phyloP scores from a whole-genome alignment of 2,329 filamentous ascomycete species.

The Colletotrichum trifolii region DNA sequence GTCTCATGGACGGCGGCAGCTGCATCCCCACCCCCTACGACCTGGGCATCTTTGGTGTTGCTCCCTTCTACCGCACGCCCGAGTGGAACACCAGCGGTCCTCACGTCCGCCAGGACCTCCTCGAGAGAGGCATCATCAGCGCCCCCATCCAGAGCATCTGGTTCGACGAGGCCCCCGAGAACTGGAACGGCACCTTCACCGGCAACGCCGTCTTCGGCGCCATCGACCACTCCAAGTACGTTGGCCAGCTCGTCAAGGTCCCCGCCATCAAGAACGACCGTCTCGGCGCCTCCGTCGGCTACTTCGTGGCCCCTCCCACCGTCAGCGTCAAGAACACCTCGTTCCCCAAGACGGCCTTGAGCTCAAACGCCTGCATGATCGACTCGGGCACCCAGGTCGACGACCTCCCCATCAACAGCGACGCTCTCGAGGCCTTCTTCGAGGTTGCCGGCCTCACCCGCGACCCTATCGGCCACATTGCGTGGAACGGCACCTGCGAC shows the following conservation, averaged over 20 bases:
- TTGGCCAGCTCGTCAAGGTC: constrained; percentile 16
- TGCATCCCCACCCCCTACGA: constrained; percentile 23
- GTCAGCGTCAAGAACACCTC: constrained; percentile 24
- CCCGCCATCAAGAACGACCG: constrained; percentile 23
- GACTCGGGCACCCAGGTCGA: constrained; percentile 25
- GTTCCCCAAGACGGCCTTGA: constrained; percentile 11
- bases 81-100: constrained; percentile 31
- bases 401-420: constrained; percentile 13
- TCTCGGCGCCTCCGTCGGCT: constrained; percentile 21
- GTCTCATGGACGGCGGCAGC: constrained; percentile 11
- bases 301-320: constrained; percentile 22
- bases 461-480: constrained; percentile 7
- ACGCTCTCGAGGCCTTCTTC: not conserved
- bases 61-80: constrained; percentile 26
- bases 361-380: constrained; percentile 3
- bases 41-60: constrained; percentile 21
- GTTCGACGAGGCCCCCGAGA: constrained; percentile 27
- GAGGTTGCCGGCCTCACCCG: constrained; percentile 11
- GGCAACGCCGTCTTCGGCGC: constrained; percentile 29
- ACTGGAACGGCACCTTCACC: constrained; percentile 29
- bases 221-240: constrained; percentile 24
- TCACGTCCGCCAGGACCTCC: constrained; percentile 27
- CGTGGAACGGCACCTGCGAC: constrained; percentile 25
- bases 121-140: constrained; percentile 23
- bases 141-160: constrained; percentile 32